phyloP scores from a whole-genome alignment of 495 filamentous ascomycete genomes.

The Penicillium flavigenum region DNA sequence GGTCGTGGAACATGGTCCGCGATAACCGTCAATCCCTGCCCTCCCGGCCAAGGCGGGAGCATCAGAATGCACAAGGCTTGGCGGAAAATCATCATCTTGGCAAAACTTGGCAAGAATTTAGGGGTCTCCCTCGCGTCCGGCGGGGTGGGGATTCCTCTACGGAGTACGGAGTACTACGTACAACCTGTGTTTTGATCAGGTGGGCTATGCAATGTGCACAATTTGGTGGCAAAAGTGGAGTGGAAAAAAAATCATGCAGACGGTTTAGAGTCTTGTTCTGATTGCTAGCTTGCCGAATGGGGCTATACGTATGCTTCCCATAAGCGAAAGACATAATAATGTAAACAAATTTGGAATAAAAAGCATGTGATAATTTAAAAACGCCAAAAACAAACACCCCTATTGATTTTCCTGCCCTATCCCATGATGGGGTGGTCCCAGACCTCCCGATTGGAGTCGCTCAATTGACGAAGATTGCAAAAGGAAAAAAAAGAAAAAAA shows the following conservation, averaged over 20 bases:
- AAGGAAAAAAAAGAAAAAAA: constrained; percentile 1
- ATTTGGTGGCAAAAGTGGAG: neutral
- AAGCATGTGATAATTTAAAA: constrained; percentile 16
- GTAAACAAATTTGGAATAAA: constrained; percentile 6
- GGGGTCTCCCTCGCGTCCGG: constrained; percentile 28
- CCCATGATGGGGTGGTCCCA: constrained; percentile 1
- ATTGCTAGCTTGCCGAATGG: constrained; percentile 15
- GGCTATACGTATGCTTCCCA: constrained; percentile 13
- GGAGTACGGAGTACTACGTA: too few species aligned
- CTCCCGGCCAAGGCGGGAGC: constrained; percentile 28
- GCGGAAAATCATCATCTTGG: constrained; percentile 35
- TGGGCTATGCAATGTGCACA: constrained; percentile 5
- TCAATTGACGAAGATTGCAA: constrained; percentile 12
- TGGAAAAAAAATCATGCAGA: neutral
- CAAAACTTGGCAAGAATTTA: constrained; percentile 36
- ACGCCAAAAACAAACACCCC: constrained; percentile 21
- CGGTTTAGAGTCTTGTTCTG: constrained; percentile 8
- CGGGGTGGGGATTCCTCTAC: constrained; percentile 8
- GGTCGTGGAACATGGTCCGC: constrained; percentile 19
- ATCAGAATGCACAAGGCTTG: constrained; percentile 43
- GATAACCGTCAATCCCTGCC: constrained; percentile 16
- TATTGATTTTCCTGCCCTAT: constrained; percentile 7
- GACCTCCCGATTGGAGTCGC: constrained; percentile 9
- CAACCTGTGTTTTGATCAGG: constrained; percentile 6
- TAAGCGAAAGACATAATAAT: constrained; percentile 12